phyloP scores from a whole-genome alignment of 2,329 filamentous ascomycete genomes.

The Aaosphaeria pasadenensis region DNA sequence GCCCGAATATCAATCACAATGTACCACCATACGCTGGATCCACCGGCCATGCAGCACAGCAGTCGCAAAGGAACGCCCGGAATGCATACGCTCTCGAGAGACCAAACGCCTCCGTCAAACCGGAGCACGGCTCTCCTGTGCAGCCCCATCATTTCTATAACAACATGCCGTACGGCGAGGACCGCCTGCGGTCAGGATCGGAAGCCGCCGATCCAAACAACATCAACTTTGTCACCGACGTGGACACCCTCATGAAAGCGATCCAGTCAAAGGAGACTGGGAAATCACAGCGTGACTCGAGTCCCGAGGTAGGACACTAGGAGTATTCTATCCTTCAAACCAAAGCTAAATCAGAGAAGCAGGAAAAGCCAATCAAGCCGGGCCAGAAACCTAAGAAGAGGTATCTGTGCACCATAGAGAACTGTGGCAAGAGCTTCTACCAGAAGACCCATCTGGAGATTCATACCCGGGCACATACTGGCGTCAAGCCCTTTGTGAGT shows the following conservation, averaged over 20 bases:
- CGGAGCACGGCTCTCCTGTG: conserved; percentile 42
- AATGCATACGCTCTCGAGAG: conserved; percentile 19
- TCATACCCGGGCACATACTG: conserved; percentile 83
- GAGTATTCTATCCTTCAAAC: no score
- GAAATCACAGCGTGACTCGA: conserved; percentile 6
- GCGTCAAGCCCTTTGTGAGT: conserved; percentile 83
- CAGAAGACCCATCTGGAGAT: conserved; percentile 94
- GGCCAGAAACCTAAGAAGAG: conserved; percentile 55
- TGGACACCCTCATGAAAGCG: conserved; percentile 84
- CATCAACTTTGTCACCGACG: conserved; percentile 72
- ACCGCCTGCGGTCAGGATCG: conserved; percentile 47
- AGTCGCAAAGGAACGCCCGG: conserved; percentile 26
- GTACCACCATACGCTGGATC: conserved; percentile 20
- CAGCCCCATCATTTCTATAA: conserved; percentile 40
- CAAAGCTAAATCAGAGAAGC: not conserved
- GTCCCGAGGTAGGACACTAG: no score
- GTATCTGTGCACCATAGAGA: conserved; percentile 70
- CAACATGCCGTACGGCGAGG: conserved; percentile 25
- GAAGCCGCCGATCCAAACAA: conserved; percentile 40
- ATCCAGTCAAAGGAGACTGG: conserved; percentile 67
- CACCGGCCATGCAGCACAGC: conserved; percentile 19
- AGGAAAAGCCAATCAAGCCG: conserved; percentile 15
- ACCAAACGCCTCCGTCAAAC: conserved; percentile 40
- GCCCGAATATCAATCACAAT: conserved; percentile 20
- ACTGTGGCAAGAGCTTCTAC: conserved; percentile 77